A percentile compares a stretch with the other conserved stretches of the same genome.
Conservation (phyloP, 345 rosid species). For the Kandelia obovata region DNA sequence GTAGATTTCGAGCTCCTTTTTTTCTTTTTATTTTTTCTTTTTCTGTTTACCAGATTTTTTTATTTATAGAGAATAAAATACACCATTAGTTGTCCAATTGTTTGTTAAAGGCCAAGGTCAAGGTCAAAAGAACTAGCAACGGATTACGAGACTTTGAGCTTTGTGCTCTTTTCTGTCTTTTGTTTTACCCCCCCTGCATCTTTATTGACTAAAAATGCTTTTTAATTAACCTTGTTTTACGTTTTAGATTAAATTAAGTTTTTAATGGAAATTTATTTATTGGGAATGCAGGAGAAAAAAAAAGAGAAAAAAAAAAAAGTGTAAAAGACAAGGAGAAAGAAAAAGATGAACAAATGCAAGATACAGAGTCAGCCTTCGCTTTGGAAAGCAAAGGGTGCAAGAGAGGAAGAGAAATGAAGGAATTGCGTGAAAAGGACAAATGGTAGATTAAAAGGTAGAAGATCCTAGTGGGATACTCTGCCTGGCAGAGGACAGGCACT, state of each 20-base stretch:
- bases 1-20: neutral
- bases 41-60: too few relatives aligned
- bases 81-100: neutral
- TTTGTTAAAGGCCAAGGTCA: neutral
- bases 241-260: neutral
- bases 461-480: conserved; percentile 69
- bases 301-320: neutral
- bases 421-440: conserved; percentile 29
- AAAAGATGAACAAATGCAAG: conserved; percentile 24
- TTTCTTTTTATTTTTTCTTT: neutral
- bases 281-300: conserved; percentile 34
- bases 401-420: conserved; percentile 6
- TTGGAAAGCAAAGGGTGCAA: conserved; percentile 23
- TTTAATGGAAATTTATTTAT: neutral
- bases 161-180: neutral
- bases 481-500: conserved; percentile 45
- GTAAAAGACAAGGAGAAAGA: neutral
- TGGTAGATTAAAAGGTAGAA: conserved; percentile 26
- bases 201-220: too few relatives aligned
- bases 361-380: conserved; percentile 31
- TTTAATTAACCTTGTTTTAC: neutral
- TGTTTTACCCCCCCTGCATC: neutral
- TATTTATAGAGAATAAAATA: neutral
- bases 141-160: neutral
- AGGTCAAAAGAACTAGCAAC: conserved; percentile 8